Evolutionary conservation across 2,329 filamentous ascomycete genomes (phyloP).

Genomic region (Sporothrix phasma): DNA sequence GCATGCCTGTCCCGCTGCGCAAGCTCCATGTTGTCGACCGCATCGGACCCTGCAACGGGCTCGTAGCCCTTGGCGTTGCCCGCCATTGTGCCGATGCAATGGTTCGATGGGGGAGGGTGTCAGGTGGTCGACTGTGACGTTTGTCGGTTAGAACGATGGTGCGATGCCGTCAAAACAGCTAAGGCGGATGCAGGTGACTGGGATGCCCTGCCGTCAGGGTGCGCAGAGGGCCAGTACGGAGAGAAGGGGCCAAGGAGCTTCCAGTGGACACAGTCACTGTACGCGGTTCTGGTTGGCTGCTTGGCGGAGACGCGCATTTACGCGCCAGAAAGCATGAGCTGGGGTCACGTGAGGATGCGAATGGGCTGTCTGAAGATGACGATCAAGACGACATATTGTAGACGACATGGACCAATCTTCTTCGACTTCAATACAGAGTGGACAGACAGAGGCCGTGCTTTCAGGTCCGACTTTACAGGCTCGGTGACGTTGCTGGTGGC

Average conservation of each 20-base stretch:
- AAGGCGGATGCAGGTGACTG: neutral
- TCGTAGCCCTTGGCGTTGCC: constrained; percentile 11
- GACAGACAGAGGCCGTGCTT: too few species aligned
- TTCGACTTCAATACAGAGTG: too few species aligned
- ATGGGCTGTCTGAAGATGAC: neutral
- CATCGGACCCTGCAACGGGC: constrained; percentile 11
- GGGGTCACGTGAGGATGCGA: neutral
- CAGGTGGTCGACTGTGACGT: neutral
- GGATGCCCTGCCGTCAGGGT: neutral
- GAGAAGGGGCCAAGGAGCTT: neutral
- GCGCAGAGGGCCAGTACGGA: neutral
- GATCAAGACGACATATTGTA: too few species aligned
- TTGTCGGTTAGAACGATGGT: neutral
- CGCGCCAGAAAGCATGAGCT: neutral
- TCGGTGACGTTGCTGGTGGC: too few species aligned
- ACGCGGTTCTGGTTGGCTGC: constrained; percentile 2
- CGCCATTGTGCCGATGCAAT: neutral
- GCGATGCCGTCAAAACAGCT: too few species aligned
- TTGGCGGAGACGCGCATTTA: neutral
- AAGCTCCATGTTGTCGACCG: constrained; percentile 4
- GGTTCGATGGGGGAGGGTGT: neutral
- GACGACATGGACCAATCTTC: too few species aligned
- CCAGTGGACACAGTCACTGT: constrained; percentile 1
- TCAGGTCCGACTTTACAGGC: too few species aligned
- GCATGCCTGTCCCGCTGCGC: neutral